These are phyloP conservation scores for Asterophora lycoperdoides DNA, from an alignment of 768 basidiomycete genomes.

Conservation along the genomic window DNA sequence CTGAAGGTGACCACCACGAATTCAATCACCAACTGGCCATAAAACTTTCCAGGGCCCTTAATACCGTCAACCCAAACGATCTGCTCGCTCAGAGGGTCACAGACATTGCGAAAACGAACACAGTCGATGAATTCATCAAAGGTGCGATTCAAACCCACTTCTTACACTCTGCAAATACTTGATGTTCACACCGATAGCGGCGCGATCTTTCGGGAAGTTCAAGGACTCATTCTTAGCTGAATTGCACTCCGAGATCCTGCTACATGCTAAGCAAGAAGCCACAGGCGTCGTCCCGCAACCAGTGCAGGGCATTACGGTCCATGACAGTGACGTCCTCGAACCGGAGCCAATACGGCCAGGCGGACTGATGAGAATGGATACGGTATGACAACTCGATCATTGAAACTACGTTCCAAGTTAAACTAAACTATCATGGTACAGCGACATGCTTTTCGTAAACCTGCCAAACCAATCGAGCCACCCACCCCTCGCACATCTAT, in stretches of 20 bases:
- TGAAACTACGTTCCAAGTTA: neutral
- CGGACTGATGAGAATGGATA: conserved; percentile 68
- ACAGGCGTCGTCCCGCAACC: conserved; percentile 52
- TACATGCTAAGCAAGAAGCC: conserved; percentile 63
- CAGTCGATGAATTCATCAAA: conserved; percentile 59
- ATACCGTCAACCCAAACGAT: conserved; percentile 79
- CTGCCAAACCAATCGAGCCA: conserved; percentile 67
- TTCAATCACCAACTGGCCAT: conserved; percentile 72
- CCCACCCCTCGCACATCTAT: conserved; percentile 75
- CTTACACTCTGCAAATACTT: neutral
- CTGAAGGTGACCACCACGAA: conserved; percentile 25
- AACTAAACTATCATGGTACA: conserved; percentile 23
- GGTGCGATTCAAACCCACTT: conserved; percentile 38
- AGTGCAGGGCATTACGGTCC: conserved; percentile 71
- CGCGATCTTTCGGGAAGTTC: conserved; percentile 83
- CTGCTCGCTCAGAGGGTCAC: conserved; percentile 73
- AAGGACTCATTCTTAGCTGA: conserved; percentile 72
- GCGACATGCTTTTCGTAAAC: conserved; percentile 80
- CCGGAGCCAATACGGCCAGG: conserved; percentile 76
- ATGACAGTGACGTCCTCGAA: conserved; percentile 78
- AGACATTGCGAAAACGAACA: conserved; percentile 72
- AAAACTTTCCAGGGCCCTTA: conserved; percentile 76
- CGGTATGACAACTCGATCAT: conserved; percentile 34
- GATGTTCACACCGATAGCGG: conserved; percentile 40
- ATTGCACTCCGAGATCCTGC: conserved; percentile 73